A percentile compares a stretch with the other conserved stretches of the same genome.
These are phyloP conservation scores for Pyrus hybrid DNA, from an alignment of 331 rosid genomes.

Conservation along the genomic window DNA sequence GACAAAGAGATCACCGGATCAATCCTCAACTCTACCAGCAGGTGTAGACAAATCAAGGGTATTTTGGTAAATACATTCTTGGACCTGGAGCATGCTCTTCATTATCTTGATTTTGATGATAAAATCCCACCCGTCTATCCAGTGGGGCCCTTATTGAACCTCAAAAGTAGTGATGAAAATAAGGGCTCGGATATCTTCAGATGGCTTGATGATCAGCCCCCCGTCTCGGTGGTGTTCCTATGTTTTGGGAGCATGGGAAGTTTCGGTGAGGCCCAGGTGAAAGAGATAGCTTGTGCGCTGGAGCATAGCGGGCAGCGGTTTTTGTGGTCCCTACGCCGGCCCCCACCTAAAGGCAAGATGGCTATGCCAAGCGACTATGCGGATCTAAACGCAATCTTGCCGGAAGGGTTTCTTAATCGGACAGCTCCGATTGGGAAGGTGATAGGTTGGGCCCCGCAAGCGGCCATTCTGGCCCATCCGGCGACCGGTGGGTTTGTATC, in stretches of 20 bases:
- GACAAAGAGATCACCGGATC: neutral
- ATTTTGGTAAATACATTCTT: slow-evolving; percentile 39
- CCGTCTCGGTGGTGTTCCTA: slow-evolving; percentile 25
- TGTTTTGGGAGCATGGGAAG: slow-evolving; percentile 40
- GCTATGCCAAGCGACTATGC: neutral
- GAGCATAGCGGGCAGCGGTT: slow-evolving; percentile 14
- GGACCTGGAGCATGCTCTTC: slow-evolving; percentile 36
- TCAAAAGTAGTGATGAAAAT: neutral
- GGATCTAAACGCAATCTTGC: neutral
- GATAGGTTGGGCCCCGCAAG: slow-evolving; percentile 37
- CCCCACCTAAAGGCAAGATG: neutral
- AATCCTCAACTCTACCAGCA: neutral
- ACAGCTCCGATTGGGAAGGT: slow-evolving; percentile 19
- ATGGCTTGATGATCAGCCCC: slow-evolving; percentile 53
- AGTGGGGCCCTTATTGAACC: slow-evolving; percentile 42
- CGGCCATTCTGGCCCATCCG: slow-evolving; percentile 7
- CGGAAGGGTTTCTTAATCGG: slow-evolving; percentile 15
- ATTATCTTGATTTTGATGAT: slow-evolving; percentile 1
- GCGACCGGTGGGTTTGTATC: slow-evolving; percentile 26
- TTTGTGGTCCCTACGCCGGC: slow-evolving; percentile 30
- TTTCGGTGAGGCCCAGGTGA: slow-evolving; percentile 13
- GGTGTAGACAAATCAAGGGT: slow-evolving; percentile 23
- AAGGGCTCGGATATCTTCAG: neutral
- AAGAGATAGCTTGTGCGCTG: slow-evolving; percentile 23
- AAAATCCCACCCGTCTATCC: slow-evolving; percentile 19